Evolutionary conservation across 2,329 filamentous ascomycete genomes (phyloP).

Genomic region (Ophiocordyceps camponoti-leonardi): DNA sequence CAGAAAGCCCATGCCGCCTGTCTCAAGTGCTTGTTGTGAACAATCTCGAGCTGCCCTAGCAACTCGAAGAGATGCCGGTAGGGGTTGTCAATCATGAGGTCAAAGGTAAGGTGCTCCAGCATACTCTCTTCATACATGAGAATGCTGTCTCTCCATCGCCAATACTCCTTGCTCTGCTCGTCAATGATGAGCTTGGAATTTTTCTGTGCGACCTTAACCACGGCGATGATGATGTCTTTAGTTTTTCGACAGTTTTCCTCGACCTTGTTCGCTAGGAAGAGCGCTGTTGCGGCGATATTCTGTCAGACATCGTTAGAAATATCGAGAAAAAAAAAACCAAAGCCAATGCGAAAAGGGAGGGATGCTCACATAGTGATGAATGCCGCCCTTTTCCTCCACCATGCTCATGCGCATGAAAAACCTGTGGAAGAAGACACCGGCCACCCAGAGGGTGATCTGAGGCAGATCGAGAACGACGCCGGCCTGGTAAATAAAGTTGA

Average conservation of each 20-base stretch:
- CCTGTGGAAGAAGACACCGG: conserved; percentile 85
- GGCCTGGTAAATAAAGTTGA: conserved; percentile 92
- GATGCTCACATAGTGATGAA: conserved; percentile 74
- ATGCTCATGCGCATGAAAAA: conserved; percentile 87
- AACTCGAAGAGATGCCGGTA: conserved; percentile 74
- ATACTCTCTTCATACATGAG: conserved; percentile 83
- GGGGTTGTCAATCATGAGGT: conserved; percentile 77
- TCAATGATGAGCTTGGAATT: conserved; percentile 80
- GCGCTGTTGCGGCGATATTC: conserved; percentile 74
- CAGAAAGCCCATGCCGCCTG: conserved; percentile 88
- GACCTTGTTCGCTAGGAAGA: conserved; percentile 93
- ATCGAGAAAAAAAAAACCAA: no score
- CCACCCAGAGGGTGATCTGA: conserved; percentile 81
- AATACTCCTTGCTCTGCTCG: conserved; percentile 95
- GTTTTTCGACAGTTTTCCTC: conserved; percentile 96
- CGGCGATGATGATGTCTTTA: conserved; percentile 82
- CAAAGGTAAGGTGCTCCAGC: conserved; percentile 83
- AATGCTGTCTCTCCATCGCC: conserved; percentile 93
- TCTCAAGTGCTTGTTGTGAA: conserved; percentile 65
- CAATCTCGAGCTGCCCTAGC: conserved; percentile 53
- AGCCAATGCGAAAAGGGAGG: no score
- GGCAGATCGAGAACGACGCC: conserved; percentile 85
- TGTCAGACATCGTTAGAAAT: conserved; percentile 14
- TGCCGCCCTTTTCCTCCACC: conserved; percentile 55
- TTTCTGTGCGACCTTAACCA: conserved; percentile 89